Evolutionary conservation across 129 eudicot species (phyloP).

Genomic region (Mikania micrantha): DNA sequence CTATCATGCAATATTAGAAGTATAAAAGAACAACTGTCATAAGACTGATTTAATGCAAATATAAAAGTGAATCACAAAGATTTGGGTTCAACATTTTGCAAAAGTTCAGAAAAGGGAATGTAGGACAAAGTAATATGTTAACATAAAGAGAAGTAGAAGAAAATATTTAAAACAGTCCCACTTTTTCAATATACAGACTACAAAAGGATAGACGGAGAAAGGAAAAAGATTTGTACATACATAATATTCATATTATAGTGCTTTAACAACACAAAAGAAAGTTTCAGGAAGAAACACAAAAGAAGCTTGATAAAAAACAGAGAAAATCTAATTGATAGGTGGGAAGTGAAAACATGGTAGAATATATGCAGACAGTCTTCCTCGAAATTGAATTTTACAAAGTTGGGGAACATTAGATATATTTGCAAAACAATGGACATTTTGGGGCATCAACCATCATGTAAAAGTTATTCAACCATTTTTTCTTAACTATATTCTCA

Average conservation of each 20-base stretch:
- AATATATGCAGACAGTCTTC: neutral
- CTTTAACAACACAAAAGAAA: neutral
- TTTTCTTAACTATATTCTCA: neutral
- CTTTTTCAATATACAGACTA: neutral
- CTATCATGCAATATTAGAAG: neutral
- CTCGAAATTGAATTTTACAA: neutral
- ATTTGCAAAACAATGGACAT: neutral
- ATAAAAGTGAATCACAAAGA: constrained; percentile 3
- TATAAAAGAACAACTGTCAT: constrained; percentile 1
- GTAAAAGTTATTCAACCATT: neutral
- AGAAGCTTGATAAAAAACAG: neutral
- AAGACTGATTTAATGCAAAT: neutral
- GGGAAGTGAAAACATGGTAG: neutral
- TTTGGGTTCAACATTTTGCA: constrained; percentile 1
- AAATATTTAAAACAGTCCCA: neutral
- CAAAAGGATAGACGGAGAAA: neutral
- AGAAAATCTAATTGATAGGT: neutral
- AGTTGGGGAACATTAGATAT: neutral
- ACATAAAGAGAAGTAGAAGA: neutral
- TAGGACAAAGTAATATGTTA: neutral
- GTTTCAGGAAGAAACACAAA: neutral
- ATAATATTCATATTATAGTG: neutral
- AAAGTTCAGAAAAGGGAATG: neutral
- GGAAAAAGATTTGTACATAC: too few species aligned
- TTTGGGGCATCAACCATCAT: neutral